These are phyloP conservation scores for Amanita thiersii DNA, from an alignment of 768 basidiomycete species.

Conservation along the genomic window DNA sequence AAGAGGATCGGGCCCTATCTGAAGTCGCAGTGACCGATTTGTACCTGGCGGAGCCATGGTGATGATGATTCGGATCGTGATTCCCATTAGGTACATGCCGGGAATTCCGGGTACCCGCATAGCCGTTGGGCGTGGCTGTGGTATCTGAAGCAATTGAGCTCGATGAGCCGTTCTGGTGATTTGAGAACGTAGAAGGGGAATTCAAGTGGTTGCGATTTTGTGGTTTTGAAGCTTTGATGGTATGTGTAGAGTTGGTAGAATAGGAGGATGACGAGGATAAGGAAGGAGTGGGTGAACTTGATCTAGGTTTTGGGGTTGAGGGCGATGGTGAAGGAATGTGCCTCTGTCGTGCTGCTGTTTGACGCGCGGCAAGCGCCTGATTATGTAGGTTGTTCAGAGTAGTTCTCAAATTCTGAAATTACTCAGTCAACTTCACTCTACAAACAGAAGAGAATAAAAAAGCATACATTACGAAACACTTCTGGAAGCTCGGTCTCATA, in stretches of 20 bases:
- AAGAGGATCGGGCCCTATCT: conserved; percentile 15
- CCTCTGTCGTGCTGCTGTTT: conserved; percentile 14
- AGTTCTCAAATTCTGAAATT: conserved; percentile 23
- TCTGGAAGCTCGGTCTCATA: conserved; percentile 60
- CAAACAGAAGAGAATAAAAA: conserved; percentile 3
- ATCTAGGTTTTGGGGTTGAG: conserved; percentile 13
- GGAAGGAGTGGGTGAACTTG: conserved; percentile 27
- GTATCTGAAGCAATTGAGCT: conserved; percentile 30
- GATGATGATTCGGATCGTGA: conserved; percentile 1
- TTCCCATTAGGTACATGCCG: conserved; percentile 9
- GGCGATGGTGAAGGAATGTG: conserved; percentile 12
- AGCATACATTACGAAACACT: conserved; percentile 43
- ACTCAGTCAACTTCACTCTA: conserved; percentile 7
- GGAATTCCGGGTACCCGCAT: conserved; percentile 8
- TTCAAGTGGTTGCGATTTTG: conserved; percentile 18
- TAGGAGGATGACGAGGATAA: conserved; percentile 62
- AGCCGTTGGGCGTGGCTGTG: conserved; percentile 24
- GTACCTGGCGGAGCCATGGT: conserved; percentile 3
- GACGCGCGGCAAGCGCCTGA: conserved; percentile 26
- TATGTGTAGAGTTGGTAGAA: conserved; percentile 68
- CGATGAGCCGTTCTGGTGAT: conserved; percentile 23
- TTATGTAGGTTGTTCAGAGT: conserved; percentile 33
- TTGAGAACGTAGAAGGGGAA: conserved; percentile 17
- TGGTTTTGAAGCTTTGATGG: conserved; percentile 49
- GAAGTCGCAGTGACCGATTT: conserved; percentile 8